These are phyloP conservation scores for Pochonia chlamydosporia DNA, from an alignment of 2,329 filamentous ascomycete genomes.

Conservation along the genomic window DNA sequence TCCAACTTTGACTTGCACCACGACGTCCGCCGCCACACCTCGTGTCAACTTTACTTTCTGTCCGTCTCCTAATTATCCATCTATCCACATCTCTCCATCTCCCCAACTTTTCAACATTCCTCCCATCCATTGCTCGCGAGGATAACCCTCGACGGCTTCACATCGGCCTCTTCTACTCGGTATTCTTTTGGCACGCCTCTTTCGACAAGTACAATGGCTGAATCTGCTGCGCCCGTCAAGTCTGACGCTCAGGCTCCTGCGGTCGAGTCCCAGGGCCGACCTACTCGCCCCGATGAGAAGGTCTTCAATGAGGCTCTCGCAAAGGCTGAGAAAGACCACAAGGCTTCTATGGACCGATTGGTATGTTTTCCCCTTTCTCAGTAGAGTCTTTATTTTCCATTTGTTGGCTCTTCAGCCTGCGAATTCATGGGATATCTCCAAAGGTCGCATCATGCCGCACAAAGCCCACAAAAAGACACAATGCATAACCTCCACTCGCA, in stretches of 20 bases:
- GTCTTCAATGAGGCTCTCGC: conserved; percentile 73
- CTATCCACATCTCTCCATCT: not conserved
- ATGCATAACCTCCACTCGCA: not conserved
- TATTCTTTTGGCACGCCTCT: conserved; percentile 5
- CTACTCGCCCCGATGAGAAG: conserved; percentile 82
- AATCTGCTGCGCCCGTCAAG: conserved; percentile 38
- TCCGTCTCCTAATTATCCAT: not conserved
- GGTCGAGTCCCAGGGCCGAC: conserved; percentile 49
- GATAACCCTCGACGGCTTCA: conserved; percentile 10
- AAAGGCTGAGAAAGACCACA: conserved; percentile 81
- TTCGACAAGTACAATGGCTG: conserved; percentile 34
- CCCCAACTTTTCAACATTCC: not conserved
- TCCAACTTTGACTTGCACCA: no score
- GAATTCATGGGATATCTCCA: no score
- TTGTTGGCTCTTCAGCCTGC: not conserved
- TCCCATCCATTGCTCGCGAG: conserved; percentile 6
- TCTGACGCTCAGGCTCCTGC: conserved; percentile 38
- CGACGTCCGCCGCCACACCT: not conserved
- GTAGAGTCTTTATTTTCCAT: no score
- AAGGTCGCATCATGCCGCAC: no score
- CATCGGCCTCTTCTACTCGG: conserved; percentile 13
- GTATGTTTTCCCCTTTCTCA: conserved; percentile 22
- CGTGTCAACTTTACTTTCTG: not conserved
- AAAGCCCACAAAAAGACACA: not conserved
- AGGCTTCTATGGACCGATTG: conserved; percentile 61